phyloP scores from a whole-genome alignment of 164 flowering plant species.

The Saururus chinensis region DNA sequence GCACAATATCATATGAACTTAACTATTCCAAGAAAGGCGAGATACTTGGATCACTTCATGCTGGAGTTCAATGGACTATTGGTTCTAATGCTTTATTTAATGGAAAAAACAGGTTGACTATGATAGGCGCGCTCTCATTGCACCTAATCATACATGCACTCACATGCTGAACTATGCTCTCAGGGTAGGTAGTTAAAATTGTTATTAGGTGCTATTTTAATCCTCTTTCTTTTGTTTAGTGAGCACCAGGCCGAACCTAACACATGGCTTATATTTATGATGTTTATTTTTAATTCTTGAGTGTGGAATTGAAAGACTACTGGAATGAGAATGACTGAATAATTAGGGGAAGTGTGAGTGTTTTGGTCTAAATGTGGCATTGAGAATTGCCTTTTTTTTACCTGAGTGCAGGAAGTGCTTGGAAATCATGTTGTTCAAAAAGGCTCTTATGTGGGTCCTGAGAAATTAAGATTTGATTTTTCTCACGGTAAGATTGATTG shows the following conservation, averaged over 20 bases:
- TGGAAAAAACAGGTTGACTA: slow-evolving; percentile 73
- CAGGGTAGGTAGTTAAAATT: slow-evolving; percentile 36
- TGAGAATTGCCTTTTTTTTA: neutral
- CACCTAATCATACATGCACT: slow-evolving; percentile 98
- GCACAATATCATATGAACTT: no score
- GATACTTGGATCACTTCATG: no score
- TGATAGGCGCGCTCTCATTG: slow-evolving; percentile 74
- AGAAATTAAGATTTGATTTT: slow-evolving; percentile 90
- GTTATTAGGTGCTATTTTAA: neutral
- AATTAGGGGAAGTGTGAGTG: no score
- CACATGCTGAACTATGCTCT: slow-evolving; percentile 98
- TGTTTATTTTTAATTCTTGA: no score
- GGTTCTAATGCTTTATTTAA: neutral
- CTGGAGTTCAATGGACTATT: no score
- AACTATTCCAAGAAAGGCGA: no score
- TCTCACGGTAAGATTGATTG: slow-evolving; percentile 63
- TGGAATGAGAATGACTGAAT: no score
- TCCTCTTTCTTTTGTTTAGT: neutral
- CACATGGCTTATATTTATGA: no score
- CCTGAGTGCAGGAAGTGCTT: slow-evolving; percentile 75
- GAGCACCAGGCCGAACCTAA: no score
- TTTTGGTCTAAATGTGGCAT: no score
- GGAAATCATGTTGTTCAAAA: slow-evolving; percentile 96
- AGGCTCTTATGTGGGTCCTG: slow-evolving; percentile 99
- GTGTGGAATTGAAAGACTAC: no score